Evolutionary conservation across 163 green algal species (phyloP).

Genomic region (Scenedesmus sp.): DNA sequence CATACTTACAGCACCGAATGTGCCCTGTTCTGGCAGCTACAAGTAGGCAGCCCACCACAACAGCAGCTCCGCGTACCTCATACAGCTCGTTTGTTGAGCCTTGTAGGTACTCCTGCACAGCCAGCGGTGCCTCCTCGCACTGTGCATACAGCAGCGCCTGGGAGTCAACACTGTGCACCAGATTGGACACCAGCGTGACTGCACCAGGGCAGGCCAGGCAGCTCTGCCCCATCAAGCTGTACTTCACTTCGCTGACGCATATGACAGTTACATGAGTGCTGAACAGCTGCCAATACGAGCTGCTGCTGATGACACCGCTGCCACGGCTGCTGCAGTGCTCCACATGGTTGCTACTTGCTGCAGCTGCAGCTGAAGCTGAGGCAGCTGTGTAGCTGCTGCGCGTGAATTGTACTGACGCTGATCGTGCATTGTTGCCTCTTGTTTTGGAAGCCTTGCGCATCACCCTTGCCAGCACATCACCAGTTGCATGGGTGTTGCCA

Average conservation of each 20-base stretch:
- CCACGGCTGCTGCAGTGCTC: neutral
- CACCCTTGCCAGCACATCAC: neutral
- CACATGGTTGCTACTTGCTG: neutral
- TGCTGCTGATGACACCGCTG: neutral
- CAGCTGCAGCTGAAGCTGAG: neutral
- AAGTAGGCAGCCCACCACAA: neutral
- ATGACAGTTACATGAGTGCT: neutral
- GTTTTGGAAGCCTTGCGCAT: neutral
- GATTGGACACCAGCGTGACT: slow-evolving; percentile 33
- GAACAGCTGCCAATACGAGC: slow-evolving; percentile 33
- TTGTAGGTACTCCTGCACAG: slow-evolving; percentile 46
- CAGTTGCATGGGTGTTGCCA: neutral
- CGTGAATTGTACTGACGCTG: neutral
- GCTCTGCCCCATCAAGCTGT: slow-evolving; percentile 19
- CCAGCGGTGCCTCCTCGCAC: neutral
- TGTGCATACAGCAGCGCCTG: slow-evolving; percentile 10
- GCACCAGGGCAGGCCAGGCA: slow-evolving; percentile 31
- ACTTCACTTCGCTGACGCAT: slow-evolving; percentile 29
- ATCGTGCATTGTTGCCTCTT: neutral
- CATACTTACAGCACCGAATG: too few species aligned
- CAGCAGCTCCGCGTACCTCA: neutral
- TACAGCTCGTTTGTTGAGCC: slow-evolving; percentile 40
- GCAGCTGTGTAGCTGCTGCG: too few species aligned
- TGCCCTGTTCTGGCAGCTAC: neutral
- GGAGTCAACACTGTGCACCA: slow-evolving; percentile 30